Percentiles rank a stretch among this genome's conserved stretches.
Evolutionary conservation across 164 flowering plant genomes (phyloP).

Genomic region (Tinospora cordifolia): DNA sequence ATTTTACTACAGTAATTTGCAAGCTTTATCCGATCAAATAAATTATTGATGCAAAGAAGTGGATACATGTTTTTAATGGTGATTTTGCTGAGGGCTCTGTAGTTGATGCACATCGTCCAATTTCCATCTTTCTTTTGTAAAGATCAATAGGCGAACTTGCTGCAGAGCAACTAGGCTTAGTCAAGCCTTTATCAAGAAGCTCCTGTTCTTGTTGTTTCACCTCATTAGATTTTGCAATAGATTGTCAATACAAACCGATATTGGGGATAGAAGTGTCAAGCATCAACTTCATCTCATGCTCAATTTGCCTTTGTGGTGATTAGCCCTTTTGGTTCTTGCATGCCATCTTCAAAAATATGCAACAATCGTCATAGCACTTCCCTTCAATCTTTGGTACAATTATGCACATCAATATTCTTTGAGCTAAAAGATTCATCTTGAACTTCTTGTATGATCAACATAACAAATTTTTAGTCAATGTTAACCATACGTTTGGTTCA

Average conservation of each 20-base stretch:
- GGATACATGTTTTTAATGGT: neutral
- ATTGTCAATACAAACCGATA: neutral
- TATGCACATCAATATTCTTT: too few species aligned
- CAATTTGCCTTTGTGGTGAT: neutral
- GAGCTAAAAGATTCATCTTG: too few species aligned
- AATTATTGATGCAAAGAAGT: neutral
- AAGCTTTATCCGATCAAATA: neutral
- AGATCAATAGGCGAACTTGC: neutral
- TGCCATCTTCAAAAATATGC: neutral
- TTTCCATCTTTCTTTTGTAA: neutral
- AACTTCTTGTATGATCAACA: too few species aligned
- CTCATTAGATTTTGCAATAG: neutral
- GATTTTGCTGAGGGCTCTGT: neutral
- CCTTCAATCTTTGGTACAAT: too few species aligned
- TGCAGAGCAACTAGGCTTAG: neutral
- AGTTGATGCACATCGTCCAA: neutral
- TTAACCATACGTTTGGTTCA: too few species aligned
- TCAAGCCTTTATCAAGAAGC: neutral
- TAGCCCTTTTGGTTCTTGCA: conserved; percentile 1
- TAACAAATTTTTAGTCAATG: too few species aligned
- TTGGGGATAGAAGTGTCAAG: neutral
- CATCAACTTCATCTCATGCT: neutral
- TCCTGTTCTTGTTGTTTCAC: neutral
- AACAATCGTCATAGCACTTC: too few species aligned
- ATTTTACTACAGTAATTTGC: neutral